Conservation (phyloP, 768 basidiomycete genomes). For the Trametes coccinea region DNA sequence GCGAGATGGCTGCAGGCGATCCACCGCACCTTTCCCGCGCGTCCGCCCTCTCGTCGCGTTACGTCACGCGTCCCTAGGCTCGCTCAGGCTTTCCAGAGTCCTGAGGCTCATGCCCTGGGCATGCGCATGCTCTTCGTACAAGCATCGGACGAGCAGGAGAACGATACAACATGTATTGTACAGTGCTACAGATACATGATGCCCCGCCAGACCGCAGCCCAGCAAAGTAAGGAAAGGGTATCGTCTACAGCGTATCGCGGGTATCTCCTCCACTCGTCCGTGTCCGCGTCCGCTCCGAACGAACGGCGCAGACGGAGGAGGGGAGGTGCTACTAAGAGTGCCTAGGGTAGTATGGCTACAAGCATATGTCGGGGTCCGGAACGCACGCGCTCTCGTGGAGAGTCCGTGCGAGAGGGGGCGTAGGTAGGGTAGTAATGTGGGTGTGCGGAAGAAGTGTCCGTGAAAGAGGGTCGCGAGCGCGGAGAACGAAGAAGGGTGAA, state of each 20-base stretch:
- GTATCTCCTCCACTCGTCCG: not conserved
- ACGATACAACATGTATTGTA: slow-evolving; percentile 17
- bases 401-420: slow-evolving; percentile 14
- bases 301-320: not conserved
- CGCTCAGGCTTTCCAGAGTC: too few species aligned
- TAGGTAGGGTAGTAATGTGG: slow-evolving; percentile 23
- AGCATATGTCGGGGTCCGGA: not conserved
- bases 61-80: too few species aligned
- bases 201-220: not conserved
- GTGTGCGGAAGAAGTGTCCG: slow-evolving; percentile 11
- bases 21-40: too few species aligned
- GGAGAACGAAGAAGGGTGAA: not conserved
- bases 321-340: not conserved
- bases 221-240: not conserved
- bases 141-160: not conserved
- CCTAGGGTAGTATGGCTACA: slow-evolving; percentile 18
- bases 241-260: slow-evolving; percentile 12
- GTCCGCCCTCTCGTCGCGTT: too few species aligned
- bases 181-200: slow-evolving; percentile 14
- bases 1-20: not conserved
- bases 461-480: slow-evolving; percentile 1
- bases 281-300: not conserved
- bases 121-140: too few species aligned
- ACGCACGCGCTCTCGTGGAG: slow-evolving; percentile 8
- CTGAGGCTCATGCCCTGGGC: too few species aligned